A percentile compares a stretch with the other conserved stretches of the same genome.
These are phyloP conservation scores for Lolium rigidum DNA, from an alignment of 176 grass and related monocot genomes.

Conservation along the genomic window DNA sequence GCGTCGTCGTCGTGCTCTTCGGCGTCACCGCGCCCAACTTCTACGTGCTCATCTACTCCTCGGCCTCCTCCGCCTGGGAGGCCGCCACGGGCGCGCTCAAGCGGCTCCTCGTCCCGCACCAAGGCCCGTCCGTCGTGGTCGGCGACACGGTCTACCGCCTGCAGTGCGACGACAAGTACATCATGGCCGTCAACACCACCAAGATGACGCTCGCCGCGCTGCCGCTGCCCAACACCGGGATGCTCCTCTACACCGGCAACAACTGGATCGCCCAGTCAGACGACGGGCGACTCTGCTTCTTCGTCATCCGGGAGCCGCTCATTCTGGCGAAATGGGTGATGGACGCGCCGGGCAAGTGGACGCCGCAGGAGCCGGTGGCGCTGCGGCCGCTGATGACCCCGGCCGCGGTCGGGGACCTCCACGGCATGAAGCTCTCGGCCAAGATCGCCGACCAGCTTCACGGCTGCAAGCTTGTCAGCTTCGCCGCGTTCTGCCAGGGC, in stretches of 20 bases:
- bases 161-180: conserved; percentile 32
- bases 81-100: conserved; percentile 13
- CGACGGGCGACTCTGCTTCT: conserved; percentile 56
- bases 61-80: conserved; percentile 26
- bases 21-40: conserved; percentile 12
- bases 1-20: conserved; percentile 51
- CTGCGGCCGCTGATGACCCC: conserved; percentile 37
- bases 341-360: conserved; percentile 39
- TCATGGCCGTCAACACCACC: conserved; percentile 43
- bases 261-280: conserved; percentile 54
- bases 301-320: conserved; percentile 42
- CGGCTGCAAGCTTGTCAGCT: conserved; percentile 52
- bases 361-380: conserved; percentile 25
- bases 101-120: not conserved
- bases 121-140: conserved; percentile 39
- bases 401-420: conserved; percentile 27
- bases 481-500: conserved; percentile 58
- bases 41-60: conserved; percentile 26
- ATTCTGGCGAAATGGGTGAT: conserved; percentile 38
- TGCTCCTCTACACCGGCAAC: conserved; percentile 39
- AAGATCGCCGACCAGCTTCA: conserved; percentile 49
- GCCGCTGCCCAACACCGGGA: conserved; percentile 27
- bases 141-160: conserved; percentile 54
- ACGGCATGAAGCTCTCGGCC: conserved; percentile 51
- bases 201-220: conserved; percentile 45